Base-by-base conservation (phyloP, 2,329 filamentous ascomycete genomes). In the Aspergillus tamarii region DNA sequence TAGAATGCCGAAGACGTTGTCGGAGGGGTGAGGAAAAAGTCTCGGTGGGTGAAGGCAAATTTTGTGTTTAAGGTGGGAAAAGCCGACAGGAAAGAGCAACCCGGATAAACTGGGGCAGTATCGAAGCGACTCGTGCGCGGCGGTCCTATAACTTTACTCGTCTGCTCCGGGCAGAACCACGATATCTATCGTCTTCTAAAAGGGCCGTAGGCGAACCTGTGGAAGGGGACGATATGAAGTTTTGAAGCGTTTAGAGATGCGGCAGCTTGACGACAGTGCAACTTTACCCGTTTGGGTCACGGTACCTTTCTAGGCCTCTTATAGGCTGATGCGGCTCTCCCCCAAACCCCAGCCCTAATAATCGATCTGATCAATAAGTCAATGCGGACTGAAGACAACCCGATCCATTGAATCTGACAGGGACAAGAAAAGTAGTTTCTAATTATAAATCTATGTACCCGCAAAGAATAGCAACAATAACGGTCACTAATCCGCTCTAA, bases 121-220 rank as follows among this genome's bases (percentile, higher is more conserved):
- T 60, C 65, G 55, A 64, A 67, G 58, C 39, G 48, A 59, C 50
- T 36, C 50, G 64, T 30, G 64, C 63, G 65, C 61, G 50, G 62
- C 52, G 41, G 16, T 41, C 39, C 60, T 34, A 46, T 26, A 55
- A 52, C 32, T 43, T 60, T 58, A 65, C 62, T 56, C 60, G 61
- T 76, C 77, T 78, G 77, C 77, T 72, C 77, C 77, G 78, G 77
- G 77, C 77, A 79, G 77, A 73, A 69, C 65, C 63, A 67, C 55
- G 62, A 67, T 62, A 58, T 60, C 63, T 54, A 68, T 61, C 64
- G 67, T 69, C 65, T 65, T 26, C 19, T 61, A 64, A 59, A 63
- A 62, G 62, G 43, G 60, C 36, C 62, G 52, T 62, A 64, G 16
- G 59, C 53, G 59, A 63, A 61, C 63, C 62, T 64, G 60, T 52